Conservation (phyloP, 1,284 basidiomycete genomes). For the Leccinum proliferum region DNA sequence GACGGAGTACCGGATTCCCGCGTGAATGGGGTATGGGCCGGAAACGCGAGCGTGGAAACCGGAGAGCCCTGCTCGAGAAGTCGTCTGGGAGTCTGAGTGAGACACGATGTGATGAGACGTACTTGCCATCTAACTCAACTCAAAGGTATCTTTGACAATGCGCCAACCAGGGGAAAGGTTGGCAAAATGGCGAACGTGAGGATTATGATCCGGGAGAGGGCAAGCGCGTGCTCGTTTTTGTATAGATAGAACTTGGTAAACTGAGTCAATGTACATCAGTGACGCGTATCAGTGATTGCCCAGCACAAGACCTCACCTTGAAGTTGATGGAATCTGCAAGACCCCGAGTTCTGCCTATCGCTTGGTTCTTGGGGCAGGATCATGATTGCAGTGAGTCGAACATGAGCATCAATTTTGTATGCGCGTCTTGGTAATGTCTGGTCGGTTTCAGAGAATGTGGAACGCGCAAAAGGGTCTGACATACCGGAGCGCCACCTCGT, state of each 20-base stretch:
- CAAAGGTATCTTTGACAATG: conserved; percentile 65
- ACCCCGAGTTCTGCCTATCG: too few relatives aligned
- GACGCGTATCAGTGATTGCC: background rate
- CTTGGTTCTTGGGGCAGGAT: background rate
- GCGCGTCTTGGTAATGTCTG: background rate
- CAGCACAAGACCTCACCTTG: background rate
- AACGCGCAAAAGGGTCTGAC: too few relatives aligned
- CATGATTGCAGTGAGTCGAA: too few relatives aligned
- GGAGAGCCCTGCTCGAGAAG: too few relatives aligned
- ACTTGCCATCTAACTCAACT: conserved; percentile 98
- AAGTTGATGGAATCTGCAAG: too few relatives aligned
- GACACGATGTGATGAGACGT: conserved; percentile 26
- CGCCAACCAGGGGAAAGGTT: too few relatives aligned
- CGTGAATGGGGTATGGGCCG: background rate
- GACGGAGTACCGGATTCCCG: background rate
- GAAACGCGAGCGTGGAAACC: too few relatives aligned
- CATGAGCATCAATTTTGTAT: background rate
- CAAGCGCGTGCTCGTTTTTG: conserved; percentile 74
- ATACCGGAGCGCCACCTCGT: too few relatives aligned
- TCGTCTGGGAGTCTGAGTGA: too few relatives aligned
- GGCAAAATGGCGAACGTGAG: conserved; percentile 80
- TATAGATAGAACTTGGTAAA: conserved; percentile 89
- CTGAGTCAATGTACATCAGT: background rate
- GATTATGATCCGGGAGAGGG: conserved; percentile 71
- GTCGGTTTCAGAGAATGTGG: background rate